Conservation (phyloP, 257 asterid species). For the Solanum piurae region DNA sequence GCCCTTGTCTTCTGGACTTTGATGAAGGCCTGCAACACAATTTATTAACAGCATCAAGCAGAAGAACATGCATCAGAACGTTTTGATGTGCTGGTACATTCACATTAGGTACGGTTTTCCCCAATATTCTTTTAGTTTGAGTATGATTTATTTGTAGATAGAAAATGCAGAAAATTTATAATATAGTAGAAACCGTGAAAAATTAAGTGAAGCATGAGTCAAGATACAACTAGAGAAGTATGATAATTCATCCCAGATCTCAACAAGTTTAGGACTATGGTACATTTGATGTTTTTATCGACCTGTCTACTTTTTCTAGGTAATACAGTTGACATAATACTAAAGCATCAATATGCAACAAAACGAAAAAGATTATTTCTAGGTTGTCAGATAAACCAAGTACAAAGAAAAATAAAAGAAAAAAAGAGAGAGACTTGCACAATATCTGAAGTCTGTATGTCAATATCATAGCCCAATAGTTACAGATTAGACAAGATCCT, state of each 20-base stretch:
- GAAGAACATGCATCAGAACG: not conserved
- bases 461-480: not conserved
- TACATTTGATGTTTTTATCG: not conserved
- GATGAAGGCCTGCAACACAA: conserved; percentile 39
- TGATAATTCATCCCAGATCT: not conserved
- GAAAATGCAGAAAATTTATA: not conserved
- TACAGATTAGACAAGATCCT: not conserved
- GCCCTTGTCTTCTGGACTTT: conserved; percentile 61
- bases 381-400: not conserved
- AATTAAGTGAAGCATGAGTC: not conserved
- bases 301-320: not conserved
- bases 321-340: not conserved
- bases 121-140: not conserved
- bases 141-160: not conserved
- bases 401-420: too few species aligned
- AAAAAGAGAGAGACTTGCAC: not conserved
- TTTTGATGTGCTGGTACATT: not conserved
- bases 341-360: not conserved
- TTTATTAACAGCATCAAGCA: not conserved
- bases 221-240: not conserved
- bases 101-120: not conserved
- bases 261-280: not conserved
- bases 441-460: not conserved
- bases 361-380: too few species aligned
- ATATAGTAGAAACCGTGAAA: too few species aligned